Evolutionary conservation across 1,139 yeast species (phyloP), one percentile per base, ranked within the genome.

Genomic region (Nakaseomyces bracarensis): DNA sequence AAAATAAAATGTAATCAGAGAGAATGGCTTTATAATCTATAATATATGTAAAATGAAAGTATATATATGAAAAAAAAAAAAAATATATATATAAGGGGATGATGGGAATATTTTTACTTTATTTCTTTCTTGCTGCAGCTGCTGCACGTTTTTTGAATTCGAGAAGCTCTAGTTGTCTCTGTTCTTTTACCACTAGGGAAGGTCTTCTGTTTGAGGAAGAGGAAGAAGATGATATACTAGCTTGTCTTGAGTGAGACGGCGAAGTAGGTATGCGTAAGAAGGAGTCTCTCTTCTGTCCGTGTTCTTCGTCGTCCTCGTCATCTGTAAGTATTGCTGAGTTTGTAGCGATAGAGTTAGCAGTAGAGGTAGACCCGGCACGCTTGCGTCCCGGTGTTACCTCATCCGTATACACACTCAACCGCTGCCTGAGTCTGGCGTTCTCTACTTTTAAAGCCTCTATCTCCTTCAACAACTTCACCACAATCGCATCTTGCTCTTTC

Each of bases 401-500:
- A 4, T 33, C 36, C 3, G 25, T 14, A n/a, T 20, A 33, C 16
- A 33, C 26, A 15, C 26, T 21, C 2, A 33, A 18, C 18, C 36
- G 14, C 36, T 33, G 36, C 18, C 36, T 45, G 36, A 55, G 42
- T 35, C 49, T 46, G 28, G 43, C 43, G 40, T 75, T 77, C 46
- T 78, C 83, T 29, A 72, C 75, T 49, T 70, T 72, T 43, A 78
- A 61, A 9, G 49, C 48, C 19, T 69, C 69, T 33, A 77, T 76
- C 50, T 78, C 82, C 49, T 68, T 70, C 72, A 76, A 71, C 34
- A 78, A 59, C 51, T 70, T 73, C 49, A 77, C 60, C 13, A 77
- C 83, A 29, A 77, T 73, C 3, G 78, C 79, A 52, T 78, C 83
- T 53, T 78, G 83, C 53, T 78, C 83, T 43, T 75, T 69, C 52